A percentile compares a stretch with the other conserved stretches of the same genome.
Evolutionary conservation across 371 early-diverging fungal species (phyloP).

Genomic region (Gilbertella persicaria): DNA sequence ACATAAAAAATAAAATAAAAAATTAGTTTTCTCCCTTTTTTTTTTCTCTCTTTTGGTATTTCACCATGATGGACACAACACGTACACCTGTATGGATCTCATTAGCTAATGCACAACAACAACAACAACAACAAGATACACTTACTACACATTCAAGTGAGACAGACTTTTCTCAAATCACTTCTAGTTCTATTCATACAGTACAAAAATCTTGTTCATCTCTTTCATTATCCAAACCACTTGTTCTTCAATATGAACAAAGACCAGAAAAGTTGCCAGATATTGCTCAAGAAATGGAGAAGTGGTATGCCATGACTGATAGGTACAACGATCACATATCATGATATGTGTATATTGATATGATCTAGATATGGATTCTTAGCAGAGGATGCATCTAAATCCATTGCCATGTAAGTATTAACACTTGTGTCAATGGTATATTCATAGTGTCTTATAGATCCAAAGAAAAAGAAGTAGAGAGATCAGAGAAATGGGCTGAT

Average conservation of each 20-base stretch:
- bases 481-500: slow-evolving; percentile 57
- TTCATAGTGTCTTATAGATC: slow-evolving; percentile 5
- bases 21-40: neutral
- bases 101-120: slow-evolving; percentile 6
- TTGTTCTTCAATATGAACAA: slow-evolving; percentile 26
- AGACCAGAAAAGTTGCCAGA: slow-evolving; percentile 34
- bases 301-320: slow-evolving; percentile 50
- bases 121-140: too few relatives aligned
- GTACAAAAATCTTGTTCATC: slow-evolving; percentile 7
- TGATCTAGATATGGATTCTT: slow-evolving; percentile 49
- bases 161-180: slow-evolving; percentile 18
- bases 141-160: slow-evolving; percentile 21
- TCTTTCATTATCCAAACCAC: slow-evolving; percentile 1
- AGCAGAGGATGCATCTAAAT: slow-evolving; percentile 15
- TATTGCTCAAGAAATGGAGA: slow-evolving; percentile 49
- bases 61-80: neutral
- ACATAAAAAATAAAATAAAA: too few relatives aligned
- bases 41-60: neutral
- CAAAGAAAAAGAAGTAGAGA: slow-evolving; percentile 40
- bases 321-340: slow-evolving; percentile 35
- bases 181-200: slow-evolving; percentile 5
- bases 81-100: slow-evolving; percentile 12
- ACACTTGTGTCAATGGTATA: neutral
- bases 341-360: neutral
- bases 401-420: slow-evolving; percentile 16